A percentile compares a stretch with the other conserved stretches of the same genome.
Evolutionary conservation across 768 basidiomycete species (phyloP).

Genomic region (Mycena latifolia): DNA sequence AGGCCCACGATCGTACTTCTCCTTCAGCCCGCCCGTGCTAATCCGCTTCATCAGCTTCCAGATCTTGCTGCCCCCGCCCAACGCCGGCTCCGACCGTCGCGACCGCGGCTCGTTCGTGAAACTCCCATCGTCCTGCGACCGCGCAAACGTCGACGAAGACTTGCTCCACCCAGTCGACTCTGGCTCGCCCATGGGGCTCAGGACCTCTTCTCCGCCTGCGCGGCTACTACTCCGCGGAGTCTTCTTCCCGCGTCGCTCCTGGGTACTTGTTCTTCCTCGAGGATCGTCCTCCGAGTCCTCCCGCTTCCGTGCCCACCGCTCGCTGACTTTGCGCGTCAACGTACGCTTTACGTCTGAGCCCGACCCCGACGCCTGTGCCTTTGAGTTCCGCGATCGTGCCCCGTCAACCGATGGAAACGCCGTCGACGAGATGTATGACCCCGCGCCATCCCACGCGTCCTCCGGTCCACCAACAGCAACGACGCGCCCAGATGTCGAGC

Average conservation of each 20-base stretch:
- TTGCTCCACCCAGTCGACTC: conserved; percentile 16
- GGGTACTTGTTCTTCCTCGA: conserved; percentile 20
- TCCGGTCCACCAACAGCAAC: conserved; percentile 58
- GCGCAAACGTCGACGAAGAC: background rate
- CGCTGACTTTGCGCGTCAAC: conserved; percentile 33
- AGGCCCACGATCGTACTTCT: conserved; percentile 53
- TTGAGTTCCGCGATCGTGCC: conserved; percentile 23
- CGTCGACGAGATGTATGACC: conserved; percentile 32
- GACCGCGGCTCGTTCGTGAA: conserved; percentile 34
- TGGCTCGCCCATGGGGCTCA: conserved; percentile 9
- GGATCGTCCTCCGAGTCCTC: conserved; percentile 36
- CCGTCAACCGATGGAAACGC: conserved; percentile 36
- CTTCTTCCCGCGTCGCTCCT: conserved; percentile 25
- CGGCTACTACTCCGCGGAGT: conserved; percentile 24
- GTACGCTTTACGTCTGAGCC: conserved; percentile 30
- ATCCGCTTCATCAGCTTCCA: conserved; percentile 82
- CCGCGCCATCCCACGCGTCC: conserved; percentile 48
- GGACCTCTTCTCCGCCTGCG: background rate
- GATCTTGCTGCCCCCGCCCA: conserved; percentile 57
- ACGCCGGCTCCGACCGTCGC: conserved; percentile 37
- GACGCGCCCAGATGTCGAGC: conserved; percentile 57
- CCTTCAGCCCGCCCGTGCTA: conserved; percentile 72
- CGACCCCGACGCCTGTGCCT: conserved; percentile 22
- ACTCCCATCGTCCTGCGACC: conserved; percentile 6
- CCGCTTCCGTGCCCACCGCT: conserved; percentile 33